A percentile compares a stretch with the other conserved stretches of the same genome.
Conservation (phyloP, 805 yeast species). For the Middelhovenomyces tepae region DNA sequence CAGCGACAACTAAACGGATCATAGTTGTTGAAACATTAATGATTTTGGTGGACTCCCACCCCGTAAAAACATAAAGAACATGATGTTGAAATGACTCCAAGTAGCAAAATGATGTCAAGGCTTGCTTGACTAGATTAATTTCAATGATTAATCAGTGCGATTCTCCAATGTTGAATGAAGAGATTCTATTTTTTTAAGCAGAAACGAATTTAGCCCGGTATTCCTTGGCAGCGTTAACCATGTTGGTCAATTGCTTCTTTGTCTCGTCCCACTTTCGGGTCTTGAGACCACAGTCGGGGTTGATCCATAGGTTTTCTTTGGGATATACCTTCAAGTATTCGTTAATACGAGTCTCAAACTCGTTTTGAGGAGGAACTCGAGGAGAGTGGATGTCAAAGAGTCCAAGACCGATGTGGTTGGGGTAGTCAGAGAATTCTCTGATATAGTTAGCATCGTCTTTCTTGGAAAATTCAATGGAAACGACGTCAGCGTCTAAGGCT, state of each 20-base stretch:
- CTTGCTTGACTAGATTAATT: background rate
- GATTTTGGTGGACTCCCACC: slow-evolving; percentile 3
- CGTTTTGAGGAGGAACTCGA: slow-evolving; percentile 97
- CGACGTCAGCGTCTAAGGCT: slow-evolving; percentile 99
- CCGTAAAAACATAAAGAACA: too few species aligned
- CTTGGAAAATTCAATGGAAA: slow-evolving; percentile 98
- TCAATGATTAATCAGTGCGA: slow-evolving; percentile 3
- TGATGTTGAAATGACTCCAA: slow-evolving; percentile 4
- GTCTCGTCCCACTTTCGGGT: slow-evolving; percentile 99
- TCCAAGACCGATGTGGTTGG: slow-evolving; percentile 99
- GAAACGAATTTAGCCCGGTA: slow-evolving; percentile 56
- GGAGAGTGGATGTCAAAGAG: slow-evolving; percentile 99
- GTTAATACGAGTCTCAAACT: slow-evolving; percentile 86
- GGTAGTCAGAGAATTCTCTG: slow-evolving; percentile 95
- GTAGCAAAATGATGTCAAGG: slow-evolving; percentile 1
- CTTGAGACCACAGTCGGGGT: slow-evolving; percentile 99
- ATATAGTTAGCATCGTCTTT: slow-evolving; percentile 98
- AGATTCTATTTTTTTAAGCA: slow-evolving; percentile 10
- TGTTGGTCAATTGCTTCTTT: slow-evolving; percentile 87
- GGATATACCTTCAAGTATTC: slow-evolving; percentile 96
- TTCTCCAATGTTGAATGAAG: slow-evolving; percentile 3
- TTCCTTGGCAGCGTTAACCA: slow-evolving; percentile 98
- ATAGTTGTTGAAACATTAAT: slow-evolving; percentile 5
- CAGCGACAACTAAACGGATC: slow-evolving; percentile 2
- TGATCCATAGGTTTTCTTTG: slow-evolving; percentile 98